Conservation (phyloP, 208 protist species). For the Leishmania tarentolae region DNA sequence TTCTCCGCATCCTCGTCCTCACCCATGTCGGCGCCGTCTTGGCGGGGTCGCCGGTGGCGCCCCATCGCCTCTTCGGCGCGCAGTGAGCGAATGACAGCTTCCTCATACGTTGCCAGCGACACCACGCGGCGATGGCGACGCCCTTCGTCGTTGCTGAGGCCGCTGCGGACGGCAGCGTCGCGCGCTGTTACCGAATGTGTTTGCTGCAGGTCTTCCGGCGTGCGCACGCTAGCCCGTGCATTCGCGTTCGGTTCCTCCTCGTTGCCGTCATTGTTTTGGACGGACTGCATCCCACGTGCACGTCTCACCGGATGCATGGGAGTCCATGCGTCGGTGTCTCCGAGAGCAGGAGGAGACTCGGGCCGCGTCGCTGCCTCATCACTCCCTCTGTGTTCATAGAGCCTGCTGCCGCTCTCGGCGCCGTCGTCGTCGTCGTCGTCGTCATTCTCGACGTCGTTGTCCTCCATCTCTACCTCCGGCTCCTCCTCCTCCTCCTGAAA, state of each 20-base stretch:
- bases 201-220: neutral
- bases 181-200: neutral
- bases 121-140: neutral
- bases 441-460: neutral
- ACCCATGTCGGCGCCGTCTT: slow-evolving; percentile 3
- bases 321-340: neutral
- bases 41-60: neutral
- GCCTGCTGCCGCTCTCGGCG: neutral
- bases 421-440: neutral
- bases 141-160: neutral
- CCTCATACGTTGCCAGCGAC: slow-evolving; percentile 3
- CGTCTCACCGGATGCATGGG: slow-evolving; percentile 9
- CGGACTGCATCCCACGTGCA: neutral
- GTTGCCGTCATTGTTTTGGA: neutral
- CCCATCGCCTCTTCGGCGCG: slow-evolving; percentile 11
- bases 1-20: neutral
- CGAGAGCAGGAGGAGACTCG: neutral
- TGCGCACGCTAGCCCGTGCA: neutral
- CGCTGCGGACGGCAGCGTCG: neutral
- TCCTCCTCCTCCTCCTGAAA: slow-evolving; percentile 1
- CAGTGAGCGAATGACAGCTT: slow-evolving; percentile 6
- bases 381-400: neutral
- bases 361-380: neutral
- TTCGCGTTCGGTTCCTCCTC: slow-evolving; percentile 2
- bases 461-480: neutral